These are phyloP conservation scores for Nemania sp. DNA, from an alignment of 2,329 filamentous ascomycete genomes.

Conservation along the genomic window DNA sequence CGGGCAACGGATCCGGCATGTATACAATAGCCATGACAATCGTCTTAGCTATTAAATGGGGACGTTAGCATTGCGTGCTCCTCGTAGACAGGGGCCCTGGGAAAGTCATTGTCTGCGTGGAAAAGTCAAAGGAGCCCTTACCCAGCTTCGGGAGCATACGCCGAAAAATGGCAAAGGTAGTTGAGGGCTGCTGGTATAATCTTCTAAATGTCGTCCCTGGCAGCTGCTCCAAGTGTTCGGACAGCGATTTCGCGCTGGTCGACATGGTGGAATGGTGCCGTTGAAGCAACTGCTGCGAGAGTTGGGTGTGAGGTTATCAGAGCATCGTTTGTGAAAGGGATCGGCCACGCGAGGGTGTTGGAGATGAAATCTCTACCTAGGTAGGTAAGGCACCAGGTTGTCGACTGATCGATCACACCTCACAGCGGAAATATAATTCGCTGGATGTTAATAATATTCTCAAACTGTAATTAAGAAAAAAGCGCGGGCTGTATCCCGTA, in stretches of 20 bases:
- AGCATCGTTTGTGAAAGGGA: conserved; percentile 17
- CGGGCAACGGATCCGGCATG: conserved; percentile 81
- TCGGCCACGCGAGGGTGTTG: conserved; percentile 11
- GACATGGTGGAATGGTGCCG: conserved; percentile 45
- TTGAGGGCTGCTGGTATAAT: conserved; percentile 95
- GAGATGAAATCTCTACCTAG: not conserved
- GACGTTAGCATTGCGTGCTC: conserved; percentile 17
- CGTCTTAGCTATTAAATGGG: conserved; percentile 76
- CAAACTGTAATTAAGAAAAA: not conserved
- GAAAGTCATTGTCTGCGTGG: not conserved
- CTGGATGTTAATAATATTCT: not conserved
- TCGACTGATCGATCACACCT: not conserved
- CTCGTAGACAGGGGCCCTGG: not conserved
- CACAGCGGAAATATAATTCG: not conserved
- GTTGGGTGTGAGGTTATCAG: conserved; percentile 31
- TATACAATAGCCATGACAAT: conserved; percentile 97
- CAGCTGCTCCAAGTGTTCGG: conserved; percentile 93
- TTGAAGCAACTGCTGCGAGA: conserved; percentile 30
- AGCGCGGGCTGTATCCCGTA: not conserved
- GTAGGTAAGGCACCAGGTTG: no score
- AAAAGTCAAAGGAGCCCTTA: conserved; percentile 55
- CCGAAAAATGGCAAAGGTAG: conserved; percentile 93
- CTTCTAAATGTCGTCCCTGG: conserved; percentile 89
- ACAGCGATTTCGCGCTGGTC: conserved; percentile 61
- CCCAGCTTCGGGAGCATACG: conserved; percentile 95